These are phyloP conservation scores for Dactylellina drechsleri DNA, from an alignment of 2,329 filamentous ascomycete species.

Conservation along the genomic window DNA sequence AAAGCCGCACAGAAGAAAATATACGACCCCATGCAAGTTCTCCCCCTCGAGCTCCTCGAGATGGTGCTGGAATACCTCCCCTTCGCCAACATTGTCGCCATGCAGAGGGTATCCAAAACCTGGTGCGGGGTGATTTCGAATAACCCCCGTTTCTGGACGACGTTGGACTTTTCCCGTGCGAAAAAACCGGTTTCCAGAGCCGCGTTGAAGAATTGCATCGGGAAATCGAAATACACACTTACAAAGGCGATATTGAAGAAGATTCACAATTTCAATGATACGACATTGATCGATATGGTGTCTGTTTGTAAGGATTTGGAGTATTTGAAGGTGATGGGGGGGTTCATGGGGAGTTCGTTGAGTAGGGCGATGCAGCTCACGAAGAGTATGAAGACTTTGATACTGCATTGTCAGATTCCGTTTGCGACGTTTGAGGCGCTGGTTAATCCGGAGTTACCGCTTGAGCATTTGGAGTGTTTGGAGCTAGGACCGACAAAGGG, in stretches of 20 bases:
- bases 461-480: conserved; percentile 39
- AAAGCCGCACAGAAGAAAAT: conserved; percentile 61
- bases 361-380: conserved; percentile 39
- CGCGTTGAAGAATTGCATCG: conserved; percentile 55
- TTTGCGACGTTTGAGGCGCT: conserved; percentile 53
- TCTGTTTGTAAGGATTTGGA: conserved; percentile 48
- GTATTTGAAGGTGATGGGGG: conserved; percentile 47
- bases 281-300: conserved; percentile 49
- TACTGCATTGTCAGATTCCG: conserved; percentile 52
- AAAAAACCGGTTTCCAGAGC: conserved; percentile 60
- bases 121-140: conserved; percentile 65
- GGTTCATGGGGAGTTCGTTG: conserved; percentile 44
- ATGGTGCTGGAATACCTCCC: conserved; percentile 64
- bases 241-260: conserved; percentile 47
- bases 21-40: conserved; percentile 64
- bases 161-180: conserved; percentile 64
- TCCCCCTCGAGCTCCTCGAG: conserved; percentile 65
- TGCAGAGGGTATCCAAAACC: conserved; percentile 65
- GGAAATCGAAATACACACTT: conserved; percentile 49
- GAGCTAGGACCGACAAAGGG: conserved; percentile 21
- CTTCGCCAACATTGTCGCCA: conserved; percentile 61
- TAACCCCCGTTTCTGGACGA: conserved; percentile 63
- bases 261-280: conserved; percentile 38
- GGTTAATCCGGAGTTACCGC: conserved; percentile 19
- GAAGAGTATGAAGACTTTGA: conserved; percentile 54